Evolutionary conservation across 495 filamentous ascomycete genomes (phyloP), one percentile per base, ranked within the genome.

Genomic region (Lasiosphaeria miniovina): DNA sequence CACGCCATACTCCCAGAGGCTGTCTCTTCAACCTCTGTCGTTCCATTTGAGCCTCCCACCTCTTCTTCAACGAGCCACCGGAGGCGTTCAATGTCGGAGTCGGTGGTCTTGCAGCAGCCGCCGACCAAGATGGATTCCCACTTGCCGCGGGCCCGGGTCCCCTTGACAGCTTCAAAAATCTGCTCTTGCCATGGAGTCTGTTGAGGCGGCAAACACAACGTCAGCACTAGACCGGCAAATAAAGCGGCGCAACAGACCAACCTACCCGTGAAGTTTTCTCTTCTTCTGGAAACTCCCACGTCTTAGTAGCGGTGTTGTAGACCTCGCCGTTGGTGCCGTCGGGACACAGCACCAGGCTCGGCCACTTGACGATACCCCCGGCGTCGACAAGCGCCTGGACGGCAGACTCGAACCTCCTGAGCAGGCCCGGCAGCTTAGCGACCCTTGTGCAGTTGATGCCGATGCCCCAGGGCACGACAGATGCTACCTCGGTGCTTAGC

Each of bases 371-470:
- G 12, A 68, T 59, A 7, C 55, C 49, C 6, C 64, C 69, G 6
- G 67, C 61, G 31, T 62, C 63, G 45, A 78, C 65, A 45, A 78
- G 55, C 17, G 57, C 59, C 32, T 58, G 45, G 43, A 86, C 64
- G 38, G 71, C 74, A 14, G 58, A 65, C 54, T 80, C 79, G 61
- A 83, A 82, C 48, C 68, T 63, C 6, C 61, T 55, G 31, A 88
- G 69, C 36, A 88, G 63, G 2, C 63, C 59, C 4, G 69, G 61
- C 4, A 88, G 73, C 54, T 84, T 84, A 31, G 71, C 67, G 55
- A 86, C 69, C 61, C 80, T 82, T 3, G 86, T 88, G 67, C 86
- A 89, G 66, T 89, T 89, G 57, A 88, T 78, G 1, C 86, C 86
- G 49, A 89, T 77, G 0, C 82, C 85, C 81, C 81, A 85, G 0